phyloP scores from a whole-genome alignment of 2,329 filamentous ascomycete genomes.

The Aspergillus sp. region DNA sequence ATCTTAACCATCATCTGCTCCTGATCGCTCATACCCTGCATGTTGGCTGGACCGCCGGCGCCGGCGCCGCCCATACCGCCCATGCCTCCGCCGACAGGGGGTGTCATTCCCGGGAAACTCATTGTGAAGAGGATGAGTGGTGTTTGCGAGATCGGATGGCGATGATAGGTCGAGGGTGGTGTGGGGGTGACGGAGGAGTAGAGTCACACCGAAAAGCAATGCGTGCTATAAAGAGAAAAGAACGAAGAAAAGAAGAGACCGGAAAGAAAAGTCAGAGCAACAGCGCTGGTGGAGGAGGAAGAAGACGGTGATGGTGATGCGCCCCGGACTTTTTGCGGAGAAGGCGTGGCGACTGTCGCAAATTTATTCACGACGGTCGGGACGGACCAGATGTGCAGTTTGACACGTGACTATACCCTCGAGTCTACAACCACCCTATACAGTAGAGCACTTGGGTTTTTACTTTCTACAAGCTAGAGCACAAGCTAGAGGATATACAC shows the following conservation, averaged over 20 bases:
- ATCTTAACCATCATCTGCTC: conserved; percentile 50
- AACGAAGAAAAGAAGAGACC: neutral
- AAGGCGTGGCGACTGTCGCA: conserved; percentile 22
- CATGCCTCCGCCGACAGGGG: conserved; percentile 19
- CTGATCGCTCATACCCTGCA: conserved; percentile 46
- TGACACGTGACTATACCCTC: conserved; percentile 21
- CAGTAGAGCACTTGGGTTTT: no score
- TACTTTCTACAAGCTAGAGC: no score
- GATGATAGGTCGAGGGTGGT: no score
- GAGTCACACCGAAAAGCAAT: neutral
- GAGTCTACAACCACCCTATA: neutral
- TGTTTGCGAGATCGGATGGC: neutral
- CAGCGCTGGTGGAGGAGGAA: neutral
- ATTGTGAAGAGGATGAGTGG: conserved; percentile 19
- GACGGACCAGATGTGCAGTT: conserved; percentile 11
- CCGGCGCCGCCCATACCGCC: conserved; percentile 27
- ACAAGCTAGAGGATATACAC: no score
- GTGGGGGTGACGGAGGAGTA: neutral
- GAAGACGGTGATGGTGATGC: neutral
- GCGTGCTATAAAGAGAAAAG: neutral
- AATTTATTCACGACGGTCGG: conserved; percentile 33
- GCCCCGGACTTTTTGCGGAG: conserved; percentile 32
- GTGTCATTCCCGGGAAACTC: conserved; percentile 37
- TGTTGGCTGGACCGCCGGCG: conserved; percentile 13
- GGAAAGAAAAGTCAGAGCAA: neutral